A percentile compares a stretch with the other conserved stretches of the same genome.
Evolutionary conservation across 164 flowering plant species (phyloP).

Genomic region (Brasenia schreberi): DNA sequence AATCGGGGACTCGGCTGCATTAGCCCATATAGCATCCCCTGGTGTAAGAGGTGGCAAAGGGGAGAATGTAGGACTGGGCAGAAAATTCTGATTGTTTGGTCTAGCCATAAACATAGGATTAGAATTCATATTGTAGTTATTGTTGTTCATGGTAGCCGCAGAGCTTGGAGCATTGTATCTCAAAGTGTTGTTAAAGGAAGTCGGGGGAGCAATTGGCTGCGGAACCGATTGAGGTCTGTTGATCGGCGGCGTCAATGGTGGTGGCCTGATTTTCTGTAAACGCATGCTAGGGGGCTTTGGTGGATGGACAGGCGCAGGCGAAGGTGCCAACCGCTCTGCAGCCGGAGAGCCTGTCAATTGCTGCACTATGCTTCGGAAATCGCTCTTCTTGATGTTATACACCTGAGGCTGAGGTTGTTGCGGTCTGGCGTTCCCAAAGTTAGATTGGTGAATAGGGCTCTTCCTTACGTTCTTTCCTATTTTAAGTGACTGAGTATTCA

Average conservation of each 20-base stretch:
- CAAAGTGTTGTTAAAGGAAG: neutral
- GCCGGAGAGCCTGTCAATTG: constrained; percentile 92
- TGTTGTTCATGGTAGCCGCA: constrained; percentile 20
- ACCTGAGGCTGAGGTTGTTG: constrained; percentile 88
- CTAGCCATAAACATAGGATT: neutral
- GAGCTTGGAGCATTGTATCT: constrained; percentile 7
- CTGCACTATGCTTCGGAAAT: constrained; percentile 78
- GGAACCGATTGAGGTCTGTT: constrained; percentile 19
- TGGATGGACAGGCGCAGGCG: constrained; percentile 31
- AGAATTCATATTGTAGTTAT: neutral
- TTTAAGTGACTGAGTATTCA: constrained; percentile 33
- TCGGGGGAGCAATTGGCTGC: neutral
- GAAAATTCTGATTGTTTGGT: constrained; percentile 20
- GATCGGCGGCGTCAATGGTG: constrained; percentile 52
- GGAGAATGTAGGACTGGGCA: constrained; percentile 26
- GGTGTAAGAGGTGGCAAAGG: constrained; percentile 22
- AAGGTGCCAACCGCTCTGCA: constrained; percentile 17
- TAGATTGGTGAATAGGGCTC: constrained; percentile 86
- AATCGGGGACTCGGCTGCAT: constrained; percentile 69
- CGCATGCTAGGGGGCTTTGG: constrained; percentile 61
- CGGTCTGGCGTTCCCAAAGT: constrained; percentile 30
- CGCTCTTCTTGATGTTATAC: constrained; percentile 91
- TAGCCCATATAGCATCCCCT: constrained; percentile 33
- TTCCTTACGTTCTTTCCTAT: constrained; percentile 78
- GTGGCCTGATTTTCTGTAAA: constrained; percentile 75